These are phyloP conservation scores for Rubroboletus satanas DNA, from an alignment of 768 basidiomycete species.

Conservation along the genomic window DNA sequence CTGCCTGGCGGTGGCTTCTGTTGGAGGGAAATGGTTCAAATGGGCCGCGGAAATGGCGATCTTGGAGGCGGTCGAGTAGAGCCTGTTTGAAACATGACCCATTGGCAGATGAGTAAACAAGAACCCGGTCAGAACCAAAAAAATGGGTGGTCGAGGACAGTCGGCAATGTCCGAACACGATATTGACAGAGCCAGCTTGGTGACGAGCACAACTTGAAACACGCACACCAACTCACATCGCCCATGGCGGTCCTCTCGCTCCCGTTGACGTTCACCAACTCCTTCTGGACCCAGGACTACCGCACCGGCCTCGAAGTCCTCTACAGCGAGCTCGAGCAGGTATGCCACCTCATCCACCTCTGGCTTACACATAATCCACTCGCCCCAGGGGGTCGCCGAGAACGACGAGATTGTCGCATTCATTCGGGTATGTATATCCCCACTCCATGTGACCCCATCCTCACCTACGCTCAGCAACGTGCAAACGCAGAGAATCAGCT, in stretches of 20 bases:
- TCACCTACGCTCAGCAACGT: slow-evolving; percentile 54
- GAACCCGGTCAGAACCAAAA: slow-evolving; percentile 6
- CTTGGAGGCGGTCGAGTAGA: slow-evolving; percentile 43
- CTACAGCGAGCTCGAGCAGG: slow-evolving; percentile 76
- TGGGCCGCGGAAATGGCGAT: slow-evolving; percentile 54
- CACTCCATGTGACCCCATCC: background rate
- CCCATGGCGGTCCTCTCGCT: slow-evolving; percentile 84
- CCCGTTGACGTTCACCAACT: slow-evolving; percentile 85
- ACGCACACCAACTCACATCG: slow-evolving; percentile 7
- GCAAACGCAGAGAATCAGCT: slow-evolving; percentile 65
- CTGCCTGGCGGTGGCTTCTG: slow-evolving; percentile 41
- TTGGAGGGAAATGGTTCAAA: slow-evolving; percentile 58
- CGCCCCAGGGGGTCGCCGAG: slow-evolving; percentile 67
- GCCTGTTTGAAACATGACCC: slow-evolving; percentile 58
- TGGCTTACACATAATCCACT: slow-evolving; percentile 13
- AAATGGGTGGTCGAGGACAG: slow-evolving; percentile 29
- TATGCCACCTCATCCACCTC: slow-evolving; percentile 26
- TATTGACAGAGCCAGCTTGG: background rate
- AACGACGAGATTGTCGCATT: slow-evolving; percentile 81
- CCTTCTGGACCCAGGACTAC: slow-evolving; percentile 94
- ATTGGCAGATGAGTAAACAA: slow-evolving; percentile 33
- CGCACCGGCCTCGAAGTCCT: slow-evolving; percentile 76
- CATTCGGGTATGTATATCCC: slow-evolving; percentile 60
- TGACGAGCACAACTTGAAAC: slow-evolving; percentile 8
- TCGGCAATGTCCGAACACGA: slow-evolving; percentile 29